Evolutionary conservation across 2,329 filamentous ascomycete species (phyloP).

Genomic region (Venturia oleaginea): DNA sequence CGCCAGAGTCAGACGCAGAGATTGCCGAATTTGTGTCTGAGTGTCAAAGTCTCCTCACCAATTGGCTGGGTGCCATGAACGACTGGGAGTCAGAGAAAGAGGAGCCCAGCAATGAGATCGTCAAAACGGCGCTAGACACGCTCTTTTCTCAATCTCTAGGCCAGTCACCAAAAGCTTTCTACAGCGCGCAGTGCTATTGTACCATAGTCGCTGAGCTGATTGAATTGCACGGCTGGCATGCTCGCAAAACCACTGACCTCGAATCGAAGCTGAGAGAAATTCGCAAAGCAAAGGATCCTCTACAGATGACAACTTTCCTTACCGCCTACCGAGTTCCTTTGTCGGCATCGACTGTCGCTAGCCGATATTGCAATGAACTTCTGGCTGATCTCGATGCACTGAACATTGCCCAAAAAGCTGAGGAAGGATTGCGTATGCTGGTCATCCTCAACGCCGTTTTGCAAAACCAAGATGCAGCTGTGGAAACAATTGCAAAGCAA

Average conservation of each 20-base stretch:
- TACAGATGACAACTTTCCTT: constrained; percentile 41
- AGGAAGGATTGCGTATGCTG: constrained; percentile 40
- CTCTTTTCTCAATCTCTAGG: constrained; percentile 21
- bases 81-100: constrained; percentile 12
- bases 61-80: constrained; percentile 28
- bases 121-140: constrained; percentile 21
- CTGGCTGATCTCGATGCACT: constrained; percentile 50
- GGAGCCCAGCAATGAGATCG: constrained; percentile 18
- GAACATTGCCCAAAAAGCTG: constrained; percentile 34
- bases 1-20: constrained; percentile 42
- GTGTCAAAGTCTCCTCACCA: constrained; percentile 38
- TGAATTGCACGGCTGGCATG: constrained; percentile 33
- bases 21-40: constrained; percentile 44
- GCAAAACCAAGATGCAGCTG: constrained; percentile 37
- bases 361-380: constrained; percentile 50
- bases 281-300: constrained; percentile 29
- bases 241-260: constrained; percentile 25
- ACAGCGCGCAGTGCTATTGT: constrained; percentile 32
- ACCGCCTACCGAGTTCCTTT: constrained; percentile 41
- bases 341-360: constrained; percentile 37
- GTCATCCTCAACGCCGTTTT: constrained; percentile 47
- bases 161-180: constrained; percentile 29
- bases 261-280: constrained; percentile 28
- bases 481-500: constrained; percentile 46
- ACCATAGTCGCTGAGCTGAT: constrained; percentile 30